These are phyloP conservation scores for Melanopsichium pennsylvanicum DNA, from an alignment of 1,284 basidiomycete genomes.

Conservation along the genomic window DNA sequence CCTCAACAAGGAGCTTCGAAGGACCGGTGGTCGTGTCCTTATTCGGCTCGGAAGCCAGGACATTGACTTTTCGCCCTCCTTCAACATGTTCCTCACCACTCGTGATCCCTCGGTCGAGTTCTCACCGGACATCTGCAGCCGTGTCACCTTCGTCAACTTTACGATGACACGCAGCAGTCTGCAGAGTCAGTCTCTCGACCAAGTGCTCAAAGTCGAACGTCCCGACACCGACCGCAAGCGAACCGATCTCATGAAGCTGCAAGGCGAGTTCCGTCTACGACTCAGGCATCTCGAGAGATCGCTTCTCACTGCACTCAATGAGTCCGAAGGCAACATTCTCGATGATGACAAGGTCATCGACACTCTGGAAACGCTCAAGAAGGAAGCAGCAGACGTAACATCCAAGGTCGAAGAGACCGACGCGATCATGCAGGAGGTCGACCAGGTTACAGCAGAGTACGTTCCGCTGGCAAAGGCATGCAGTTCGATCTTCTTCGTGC, in stretches of 20 bases:
- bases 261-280: slow-evolving; percentile 95
- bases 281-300: slow-evolving; percentile 91
- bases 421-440: slow-evolving; percentile 92
- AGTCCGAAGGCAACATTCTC: slow-evolving; percentile 94
- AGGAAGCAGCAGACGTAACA: slow-evolving; percentile 95
- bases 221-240: slow-evolving; percentile 96
- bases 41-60: slow-evolving; percentile 98
- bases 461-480: slow-evolving; percentile 93
- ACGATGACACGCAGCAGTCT: slow-evolving; percentile 98
- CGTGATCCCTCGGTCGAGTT: slow-evolving; percentile 97
- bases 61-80: slow-evolving; percentile 98
- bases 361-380: slow-evolving; percentile 94
- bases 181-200: slow-evolving; percentile 96
- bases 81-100: slow-evolving; percentile 95
- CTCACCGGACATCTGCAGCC: slow-evolving; percentile 96
- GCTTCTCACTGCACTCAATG: slow-evolving; percentile 92
- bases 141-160: slow-evolving; percentile 99
- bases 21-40: slow-evolving; percentile 87
- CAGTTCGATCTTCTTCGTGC: slow-evolving; percentile 94
- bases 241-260: slow-evolving; percentile 97
- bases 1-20: slow-evolving; percentile 92
- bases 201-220: slow-evolving; percentile 94
- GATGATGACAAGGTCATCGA: slow-evolving; percentile 99
- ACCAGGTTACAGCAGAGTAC: slow-evolving; percentile 93
- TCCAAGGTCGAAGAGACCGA: slow-evolving; percentile 98